These are phyloP conservation scores for Talaromyces sp. DNA, from an alignment of 2,329 filamentous ascomycete species.

Conservation along the genomic window DNA sequence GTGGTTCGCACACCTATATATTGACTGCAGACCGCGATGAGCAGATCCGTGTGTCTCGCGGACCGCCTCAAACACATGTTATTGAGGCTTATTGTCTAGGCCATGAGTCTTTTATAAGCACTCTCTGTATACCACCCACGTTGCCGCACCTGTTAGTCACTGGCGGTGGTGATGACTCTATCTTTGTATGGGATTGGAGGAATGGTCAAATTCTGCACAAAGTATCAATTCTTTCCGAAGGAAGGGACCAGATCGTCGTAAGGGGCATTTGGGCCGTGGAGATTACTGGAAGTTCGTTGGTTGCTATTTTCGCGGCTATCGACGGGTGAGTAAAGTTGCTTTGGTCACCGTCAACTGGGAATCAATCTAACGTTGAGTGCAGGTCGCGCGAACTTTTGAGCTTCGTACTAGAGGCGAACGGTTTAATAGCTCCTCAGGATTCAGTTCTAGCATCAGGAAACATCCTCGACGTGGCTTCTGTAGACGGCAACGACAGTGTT, in stretches of 20 bases:
- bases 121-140: conserved; percentile 62
- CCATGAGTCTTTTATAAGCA: conserved; percentile 79
- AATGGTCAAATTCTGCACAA: conserved; percentile 34
- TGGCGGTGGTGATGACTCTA: conserved; percentile 76
- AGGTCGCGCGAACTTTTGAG: conserved; percentile 65
- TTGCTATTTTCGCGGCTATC: conserved; percentile 50
- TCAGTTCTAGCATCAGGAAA: conserved; percentile 62
- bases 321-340: conserved; percentile 53
- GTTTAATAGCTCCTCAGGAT: conserved; percentile 49
- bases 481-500: conserved; percentile 31
- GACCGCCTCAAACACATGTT: conserved; percentile 76
- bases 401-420: conserved; percentile 55
- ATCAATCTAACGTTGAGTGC: conserved; percentile 43
- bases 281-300: conserved; percentile 23
- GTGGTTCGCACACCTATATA: conserved; percentile 55
- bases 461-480: conserved; percentile 55
- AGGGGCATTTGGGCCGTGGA: conserved; percentile 50
- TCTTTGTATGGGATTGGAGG: conserved; percentile 82
- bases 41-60: conserved; percentile 85
- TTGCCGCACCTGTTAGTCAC: conserved; percentile 68
- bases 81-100: conserved; percentile 89
- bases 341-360: background rate
- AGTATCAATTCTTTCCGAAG: conserved; percentile 28
- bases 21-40: conserved; percentile 69
- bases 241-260: conserved; percentile 40